A percentile compares a stretch with the other conserved stretches of the same genome.
These are phyloP conservation scores for Piper longum DNA, from an alignment of 164 flowering plant genomes.

Conservation along the genomic window DNA sequence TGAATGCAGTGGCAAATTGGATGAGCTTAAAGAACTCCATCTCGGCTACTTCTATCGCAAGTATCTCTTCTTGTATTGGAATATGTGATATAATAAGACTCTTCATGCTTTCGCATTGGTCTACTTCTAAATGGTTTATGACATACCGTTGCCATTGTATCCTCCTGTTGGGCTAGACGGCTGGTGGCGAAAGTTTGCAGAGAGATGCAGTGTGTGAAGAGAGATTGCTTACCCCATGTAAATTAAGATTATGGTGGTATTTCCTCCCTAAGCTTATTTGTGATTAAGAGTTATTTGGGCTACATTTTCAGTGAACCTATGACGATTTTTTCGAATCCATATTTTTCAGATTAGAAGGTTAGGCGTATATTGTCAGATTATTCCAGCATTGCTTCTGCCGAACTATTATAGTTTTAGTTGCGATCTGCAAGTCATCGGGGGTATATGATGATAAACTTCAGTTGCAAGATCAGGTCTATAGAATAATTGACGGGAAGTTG, in stretches of 20 bases:
- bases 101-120: not conserved
- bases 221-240: not conserved
- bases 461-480: too few species aligned
- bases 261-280: not conserved
- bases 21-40: conserved; percentile 12
- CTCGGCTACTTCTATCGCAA: not conserved
- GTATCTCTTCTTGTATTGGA: not conserved
- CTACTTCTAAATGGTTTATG: not conserved
- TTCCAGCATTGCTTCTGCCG: too few species aligned
- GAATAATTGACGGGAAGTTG: too few species aligned
- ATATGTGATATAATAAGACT: not conserved
- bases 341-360: too few species aligned
- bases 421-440: too few species aligned
- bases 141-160: not conserved
- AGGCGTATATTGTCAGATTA: too few species aligned
- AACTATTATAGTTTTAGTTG: too few species aligned
- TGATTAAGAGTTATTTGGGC: not conserved
- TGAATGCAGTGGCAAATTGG: conserved; percentile 78
- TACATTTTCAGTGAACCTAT: not conserved
- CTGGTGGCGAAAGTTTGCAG: not conserved
- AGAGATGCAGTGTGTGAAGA: not conserved
- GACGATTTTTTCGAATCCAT: not conserved
- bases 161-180: not conserved
- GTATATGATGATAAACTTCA: too few species aligned
- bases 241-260: not conserved